phyloP scores from a whole-genome alignment of 192 early-diverging fungal species.

The Martensiomyces pterosporus region DNA sequence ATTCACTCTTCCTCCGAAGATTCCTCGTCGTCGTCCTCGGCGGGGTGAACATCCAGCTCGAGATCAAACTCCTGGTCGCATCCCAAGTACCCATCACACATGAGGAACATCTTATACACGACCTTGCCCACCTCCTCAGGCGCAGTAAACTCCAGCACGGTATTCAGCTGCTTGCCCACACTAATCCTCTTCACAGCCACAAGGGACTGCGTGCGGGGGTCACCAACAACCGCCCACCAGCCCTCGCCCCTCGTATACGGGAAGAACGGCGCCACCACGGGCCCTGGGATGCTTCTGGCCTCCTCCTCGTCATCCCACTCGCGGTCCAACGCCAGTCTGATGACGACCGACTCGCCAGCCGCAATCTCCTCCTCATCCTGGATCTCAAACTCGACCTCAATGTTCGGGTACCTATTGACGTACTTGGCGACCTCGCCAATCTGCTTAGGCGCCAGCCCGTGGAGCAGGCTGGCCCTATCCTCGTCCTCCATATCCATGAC shows the following conservation, averaged over 20 bases:
- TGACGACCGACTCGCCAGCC: conserved; percentile 59
- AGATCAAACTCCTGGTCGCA: conserved; percentile 94
- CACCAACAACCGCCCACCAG: conserved; percentile 97
- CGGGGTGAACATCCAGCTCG: conserved; percentile 49
- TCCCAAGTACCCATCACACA: conserved; percentile 93
- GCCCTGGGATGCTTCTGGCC: conserved; percentile 56
- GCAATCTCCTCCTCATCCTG: conserved; percentile 57
- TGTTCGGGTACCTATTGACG: conserved; percentile 90
- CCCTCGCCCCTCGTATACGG: conserved; percentile 85
- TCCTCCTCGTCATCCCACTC: conserved; percentile 71
- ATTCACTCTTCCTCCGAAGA: conserved; percentile 47
- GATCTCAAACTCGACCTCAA: conserved; percentile 78
- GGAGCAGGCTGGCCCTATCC: conserved; percentile 63
- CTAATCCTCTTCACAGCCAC: conserved; percentile 85
- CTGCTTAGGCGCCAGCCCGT: conserved; percentile 55
- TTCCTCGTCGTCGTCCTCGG: conserved; percentile 29
- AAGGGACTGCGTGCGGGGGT: conserved; percentile 69
- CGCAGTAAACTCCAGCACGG: conserved; percentile 83
- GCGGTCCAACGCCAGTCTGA: conserved; percentile 75
- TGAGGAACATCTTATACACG: conserved; percentile 75
- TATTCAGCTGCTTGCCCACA: conserved; percentile 55
- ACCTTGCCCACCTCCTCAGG: conserved; percentile 61
- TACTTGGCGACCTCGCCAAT: conserved; percentile 62
- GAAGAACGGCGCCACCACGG: conserved; percentile 91
- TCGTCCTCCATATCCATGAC: conserved; percentile 92